A percentile compares a stretch with the other conserved stretches of the same genome.
These are phyloP conservation scores for Xylaria flabelliformis DNA, from an alignment of 495 filamentous ascomycete species.

Conservation along the genomic window DNA sequence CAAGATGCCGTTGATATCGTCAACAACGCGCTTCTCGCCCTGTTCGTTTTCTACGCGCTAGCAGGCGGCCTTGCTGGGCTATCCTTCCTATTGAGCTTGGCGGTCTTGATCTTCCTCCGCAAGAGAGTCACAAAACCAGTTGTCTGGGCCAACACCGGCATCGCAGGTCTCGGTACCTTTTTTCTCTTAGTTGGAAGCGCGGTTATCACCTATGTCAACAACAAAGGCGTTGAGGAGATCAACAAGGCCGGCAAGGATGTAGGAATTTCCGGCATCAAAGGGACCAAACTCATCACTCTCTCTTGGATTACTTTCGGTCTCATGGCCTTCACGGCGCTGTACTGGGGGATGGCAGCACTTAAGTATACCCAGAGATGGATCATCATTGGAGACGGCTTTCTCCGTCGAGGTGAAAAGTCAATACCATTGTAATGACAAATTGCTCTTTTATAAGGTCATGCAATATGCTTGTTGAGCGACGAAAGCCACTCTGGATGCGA, in stretches of 20 bases:
- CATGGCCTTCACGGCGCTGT: constrained; percentile 61
- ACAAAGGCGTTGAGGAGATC: constrained; percentile 41
- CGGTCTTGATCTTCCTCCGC: constrained; percentile 49
- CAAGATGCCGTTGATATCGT: constrained; percentile 64
- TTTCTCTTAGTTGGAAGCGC: constrained; percentile 38
- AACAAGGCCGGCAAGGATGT: constrained; percentile 41
- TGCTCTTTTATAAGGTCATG: neutral
- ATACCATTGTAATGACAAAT: neutral
- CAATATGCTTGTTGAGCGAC: neutral
- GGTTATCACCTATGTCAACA: constrained; percentile 41
- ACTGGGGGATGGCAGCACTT: constrained; percentile 57
- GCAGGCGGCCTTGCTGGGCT: constrained; percentile 64
- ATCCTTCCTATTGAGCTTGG: constrained; percentile 55
- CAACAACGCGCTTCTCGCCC: constrained; percentile 54
- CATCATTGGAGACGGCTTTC: constrained; percentile 45
- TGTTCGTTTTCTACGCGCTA: constrained; percentile 71
- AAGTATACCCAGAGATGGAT: constrained; percentile 61
- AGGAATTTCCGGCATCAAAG: constrained; percentile 43
- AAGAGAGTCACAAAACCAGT: constrained; percentile 43
- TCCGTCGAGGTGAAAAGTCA: constrained; percentile 11
- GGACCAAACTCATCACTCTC: constrained; percentile 50
- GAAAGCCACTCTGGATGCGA: neutral
- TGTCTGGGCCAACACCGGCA: constrained; percentile 51
- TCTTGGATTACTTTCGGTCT: constrained; percentile 69
- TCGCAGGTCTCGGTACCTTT: constrained; percentile 40